phyloP scores from a whole-genome alignment of 2,329 filamentous ascomycete species.

The Alternaria conjuncta region DNA sequence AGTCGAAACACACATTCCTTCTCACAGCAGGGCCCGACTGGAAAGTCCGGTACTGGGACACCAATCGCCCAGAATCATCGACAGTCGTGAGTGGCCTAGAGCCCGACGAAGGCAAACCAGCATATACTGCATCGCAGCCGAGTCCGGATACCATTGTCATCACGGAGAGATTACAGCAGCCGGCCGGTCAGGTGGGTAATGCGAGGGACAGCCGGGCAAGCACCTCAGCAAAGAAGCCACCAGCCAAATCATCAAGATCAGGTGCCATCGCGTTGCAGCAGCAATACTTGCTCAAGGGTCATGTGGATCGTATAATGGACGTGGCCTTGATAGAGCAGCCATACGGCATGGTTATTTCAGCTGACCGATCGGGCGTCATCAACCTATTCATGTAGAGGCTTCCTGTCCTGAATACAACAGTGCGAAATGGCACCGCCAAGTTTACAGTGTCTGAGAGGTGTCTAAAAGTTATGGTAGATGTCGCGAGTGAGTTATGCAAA shows the following conservation, averaged over 20 bases:
- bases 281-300: slow-evolving; percentile 81
- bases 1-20: slow-evolving; percentile 79
- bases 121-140: slow-evolving; percentile 59
- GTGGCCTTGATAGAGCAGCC: slow-evolving; percentile 87
- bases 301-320: slow-evolving; percentile 87
- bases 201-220: slow-evolving; percentile 34
- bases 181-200: slow-evolving; percentile 18
- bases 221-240: slow-evolving; percentile 45
- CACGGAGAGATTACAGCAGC: slow-evolving; percentile 44
- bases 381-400: slow-evolving; percentile 73
- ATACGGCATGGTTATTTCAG: slow-evolving; percentile 91
- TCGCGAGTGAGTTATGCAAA: background rate
- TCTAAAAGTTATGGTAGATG: background rate
- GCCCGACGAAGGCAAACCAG: slow-evolving; percentile 72
- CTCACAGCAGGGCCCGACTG: slow-evolving; percentile 88
- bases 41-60: slow-evolving; percentile 93
- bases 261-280: slow-evolving; percentile 94
- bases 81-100: slow-evolving; percentile 80
- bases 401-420: background rate
- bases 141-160: slow-evolving; percentile 51
- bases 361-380: slow-evolving; percentile 85
- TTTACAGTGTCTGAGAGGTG: background rate
- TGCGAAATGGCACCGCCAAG: too few species aligned
- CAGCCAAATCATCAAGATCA: slow-evolving; percentile 67
- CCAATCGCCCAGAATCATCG: slow-evolving; percentile 77